These are phyloP conservation scores for Panicum virgatum DNA, from an alignment of 202 grass and related monocot genomes.

Conservation along the genomic window DNA sequence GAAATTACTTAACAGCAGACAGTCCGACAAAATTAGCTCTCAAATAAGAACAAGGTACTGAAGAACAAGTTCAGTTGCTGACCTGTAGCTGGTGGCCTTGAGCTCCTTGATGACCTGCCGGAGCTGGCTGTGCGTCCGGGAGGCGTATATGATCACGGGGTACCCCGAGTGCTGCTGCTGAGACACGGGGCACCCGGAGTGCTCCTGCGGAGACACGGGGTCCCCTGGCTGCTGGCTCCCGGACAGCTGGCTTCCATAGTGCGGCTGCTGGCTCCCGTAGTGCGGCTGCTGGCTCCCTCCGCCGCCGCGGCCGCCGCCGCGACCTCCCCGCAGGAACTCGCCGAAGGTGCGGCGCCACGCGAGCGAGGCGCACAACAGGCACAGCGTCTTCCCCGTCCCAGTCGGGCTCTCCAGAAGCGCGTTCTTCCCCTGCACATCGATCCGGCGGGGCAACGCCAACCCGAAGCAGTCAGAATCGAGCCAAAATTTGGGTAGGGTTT, in stretches of 20 bases:
- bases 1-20: conserved; percentile 1
- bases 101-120: conserved; percentile 97
- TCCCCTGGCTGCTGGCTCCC: conserved; percentile 54
- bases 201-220: conserved; percentile 25
- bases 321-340: conserved; percentile 56
- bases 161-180: conserved; percentile 48
- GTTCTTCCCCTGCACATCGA: conserved; percentile 65
- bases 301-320: conserved; percentile 29
- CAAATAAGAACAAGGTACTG: not conserved
- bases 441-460: not conserved
- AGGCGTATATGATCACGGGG: conserved; percentile 93
- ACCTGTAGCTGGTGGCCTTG: conserved; percentile 92
- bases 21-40: not conserved
- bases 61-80: conserved; percentile 4
- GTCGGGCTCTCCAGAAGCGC: conserved; percentile 94
- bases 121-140: conserved; percentile 97
- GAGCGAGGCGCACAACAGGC: conserved; percentile 79
- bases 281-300: conserved; percentile 35
- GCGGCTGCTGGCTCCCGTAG: conserved; percentile 55
- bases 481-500: conserved; percentile 31
- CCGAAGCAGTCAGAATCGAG: conserved; percentile 9
- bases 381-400: conserved; percentile 92
- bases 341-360: conserved; percentile 87
- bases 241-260: too few species aligned
- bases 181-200: conserved; percentile 52